Conservation (phyloP, 805 yeast genomes). For the Sugiyamaella boreocaroliniensis region DNA sequence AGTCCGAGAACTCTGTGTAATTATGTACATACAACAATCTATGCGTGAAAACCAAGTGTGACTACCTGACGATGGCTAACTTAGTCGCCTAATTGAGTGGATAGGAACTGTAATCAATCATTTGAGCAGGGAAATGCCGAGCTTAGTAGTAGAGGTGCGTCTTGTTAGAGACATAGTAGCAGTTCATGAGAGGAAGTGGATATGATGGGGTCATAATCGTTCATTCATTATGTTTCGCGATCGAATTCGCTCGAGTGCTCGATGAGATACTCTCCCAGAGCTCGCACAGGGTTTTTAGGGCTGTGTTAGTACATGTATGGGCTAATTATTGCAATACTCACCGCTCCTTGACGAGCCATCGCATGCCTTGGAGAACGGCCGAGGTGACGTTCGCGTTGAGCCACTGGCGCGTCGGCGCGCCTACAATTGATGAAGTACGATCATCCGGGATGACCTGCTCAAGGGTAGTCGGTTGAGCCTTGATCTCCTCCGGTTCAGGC, state of each 20-base stretch:
- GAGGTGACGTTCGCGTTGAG: slow-evolving; percentile 58
- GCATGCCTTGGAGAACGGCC: slow-evolving; percentile 57
- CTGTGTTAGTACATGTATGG: slow-evolving; percentile 3
- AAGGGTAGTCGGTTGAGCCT: neutral
- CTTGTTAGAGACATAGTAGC: too few species aligned
- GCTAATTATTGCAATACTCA: slow-evolving; percentile 2
- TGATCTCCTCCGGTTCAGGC: neutral
- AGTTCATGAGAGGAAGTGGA: too few species aligned
- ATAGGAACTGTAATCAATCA: too few species aligned
- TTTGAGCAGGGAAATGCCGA: too few species aligned
- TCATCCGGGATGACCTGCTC: slow-evolving; percentile 1
- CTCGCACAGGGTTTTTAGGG: slow-evolving; percentile 22
- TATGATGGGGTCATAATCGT: too few species aligned
- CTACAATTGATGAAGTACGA: slow-evolving; percentile 25
- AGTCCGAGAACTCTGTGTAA: neutral
- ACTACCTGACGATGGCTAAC: too few species aligned
- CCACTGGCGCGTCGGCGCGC: slow-evolving; percentile 65
- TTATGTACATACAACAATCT: neutral
- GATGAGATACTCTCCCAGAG: slow-evolving; percentile 21
- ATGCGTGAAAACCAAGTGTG: too few species aligned
- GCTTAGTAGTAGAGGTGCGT: too few species aligned
- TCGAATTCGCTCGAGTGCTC: slow-evolving; percentile 11
- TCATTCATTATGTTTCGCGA: neutral
- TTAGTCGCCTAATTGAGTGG: too few species aligned
- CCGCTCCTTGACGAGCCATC: slow-evolving; percentile 42